A percentile compares a stretch with the other conserved stretches of the same genome.
These are phyloP conservation scores for Alternaria incomplexa DNA, from an alignment of 2,329 filamentous ascomycete genomes.

Conservation along the genomic window DNA sequence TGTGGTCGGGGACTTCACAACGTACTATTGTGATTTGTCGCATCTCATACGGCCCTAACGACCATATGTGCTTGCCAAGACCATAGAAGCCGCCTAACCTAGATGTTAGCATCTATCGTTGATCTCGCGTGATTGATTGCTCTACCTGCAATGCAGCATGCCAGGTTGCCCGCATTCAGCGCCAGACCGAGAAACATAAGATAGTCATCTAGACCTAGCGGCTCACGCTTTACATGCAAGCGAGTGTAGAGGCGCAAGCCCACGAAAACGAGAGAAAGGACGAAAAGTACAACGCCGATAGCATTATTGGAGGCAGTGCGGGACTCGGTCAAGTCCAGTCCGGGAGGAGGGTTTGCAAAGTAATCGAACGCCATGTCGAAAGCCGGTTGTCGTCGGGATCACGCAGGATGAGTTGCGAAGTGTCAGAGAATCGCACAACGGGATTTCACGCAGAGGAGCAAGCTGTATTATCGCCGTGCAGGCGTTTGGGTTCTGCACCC, in stretches of 20 bases:
- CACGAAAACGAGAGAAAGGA: constrained; percentile 27
- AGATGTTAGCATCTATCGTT: neutral
- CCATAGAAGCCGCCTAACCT: constrained; percentile 27
- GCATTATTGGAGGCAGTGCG: constrained; percentile 29
- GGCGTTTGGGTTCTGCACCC: neutral
- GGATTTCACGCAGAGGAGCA: neutral
- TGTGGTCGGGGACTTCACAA: neutral
- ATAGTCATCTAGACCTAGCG: constrained; percentile 27
- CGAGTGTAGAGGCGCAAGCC: constrained; percentile 24
- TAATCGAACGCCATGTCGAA: constrained; percentile 9
- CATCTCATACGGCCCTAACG: constrained; percentile 29
- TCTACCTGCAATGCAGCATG: constrained; percentile 32
- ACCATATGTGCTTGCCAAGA: constrained; percentile 35
- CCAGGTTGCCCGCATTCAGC: constrained; percentile 29
- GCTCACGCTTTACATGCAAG: constrained; percentile 23
- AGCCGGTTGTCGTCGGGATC: neutral
- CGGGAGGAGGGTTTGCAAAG: constrained; percentile 23
- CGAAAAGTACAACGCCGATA: constrained; percentile 28
- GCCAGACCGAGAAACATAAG: constrained; percentile 31
- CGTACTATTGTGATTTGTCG: constrained; percentile 31
- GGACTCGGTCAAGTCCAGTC: constrained; percentile 26
- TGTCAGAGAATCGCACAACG: neutral
- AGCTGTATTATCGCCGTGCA: neutral
- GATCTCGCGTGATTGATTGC: neutral
- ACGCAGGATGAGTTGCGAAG: neutral